Evolutionary conservation across 805 yeast genomes (phyloP).

Genomic region (Spathaspora boniae): DNA sequence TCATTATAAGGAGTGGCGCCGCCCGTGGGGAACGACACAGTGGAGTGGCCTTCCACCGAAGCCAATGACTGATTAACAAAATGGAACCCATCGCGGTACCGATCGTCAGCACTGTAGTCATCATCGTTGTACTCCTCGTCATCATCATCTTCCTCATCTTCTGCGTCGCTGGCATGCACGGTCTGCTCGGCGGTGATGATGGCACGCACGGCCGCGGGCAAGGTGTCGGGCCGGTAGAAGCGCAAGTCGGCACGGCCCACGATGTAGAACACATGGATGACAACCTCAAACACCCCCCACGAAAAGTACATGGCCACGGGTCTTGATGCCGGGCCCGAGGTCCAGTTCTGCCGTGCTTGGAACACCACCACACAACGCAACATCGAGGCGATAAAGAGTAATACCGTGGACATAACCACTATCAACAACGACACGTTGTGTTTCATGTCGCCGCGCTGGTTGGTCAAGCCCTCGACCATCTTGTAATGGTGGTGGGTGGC

Average conservation of each 20-base stretch:
- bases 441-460: constrained; percentile 37
- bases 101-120: constrained; percentile 1
- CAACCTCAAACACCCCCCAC: constrained; percentile 64
- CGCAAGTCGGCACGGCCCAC: constrained; percentile 68
- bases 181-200: constrained; percentile 40
- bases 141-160: constrained; percentile 5
- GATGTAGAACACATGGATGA: constrained; percentile 53
- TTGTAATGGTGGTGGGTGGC: constrained; percentile 47
- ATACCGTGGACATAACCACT: constrained; percentile 43
- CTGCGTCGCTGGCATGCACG: constrained; percentile 6
- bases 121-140: background rate
- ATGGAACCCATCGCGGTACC: no score
- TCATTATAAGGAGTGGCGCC: no score
- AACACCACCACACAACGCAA: constrained; percentile 50
- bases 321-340: constrained; percentile 25
- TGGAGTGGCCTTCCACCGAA: no score
- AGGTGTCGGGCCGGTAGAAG: constrained; percentile 71
- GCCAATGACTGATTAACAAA: no score
- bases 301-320: constrained; percentile 62
- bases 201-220: constrained; percentile 35
- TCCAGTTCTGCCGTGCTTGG: constrained; percentile 15
- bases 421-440: constrained; percentile 52
- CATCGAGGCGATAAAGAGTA: constrained; percentile 49
- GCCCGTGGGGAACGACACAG: no score
- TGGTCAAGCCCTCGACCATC: constrained; percentile 28